Conservation (phyloP, 139 green algal genomes). For the Pseudopediastrum boryanum region DNA sequence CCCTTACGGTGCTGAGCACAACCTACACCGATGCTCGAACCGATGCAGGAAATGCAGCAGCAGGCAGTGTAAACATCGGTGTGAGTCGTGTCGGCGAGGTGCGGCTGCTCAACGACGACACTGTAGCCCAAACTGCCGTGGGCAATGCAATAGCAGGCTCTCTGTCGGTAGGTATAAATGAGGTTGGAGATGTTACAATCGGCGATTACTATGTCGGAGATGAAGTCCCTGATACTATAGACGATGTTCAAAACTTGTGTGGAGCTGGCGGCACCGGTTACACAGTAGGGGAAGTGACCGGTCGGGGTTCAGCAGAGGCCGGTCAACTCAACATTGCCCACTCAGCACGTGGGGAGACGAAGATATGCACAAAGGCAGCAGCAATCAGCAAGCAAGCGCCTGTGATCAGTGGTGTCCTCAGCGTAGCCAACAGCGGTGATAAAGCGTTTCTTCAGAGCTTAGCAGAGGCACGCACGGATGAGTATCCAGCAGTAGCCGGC, state of each 20-base stretch:
- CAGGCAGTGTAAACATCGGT: no score
- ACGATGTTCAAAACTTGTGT: no score
- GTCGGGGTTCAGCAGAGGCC: not conserved
- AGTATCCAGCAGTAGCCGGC: constrained; percentile 15
- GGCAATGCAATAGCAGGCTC: constrained; percentile 1
- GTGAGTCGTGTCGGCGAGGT: no score
- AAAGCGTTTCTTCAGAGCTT: no score
- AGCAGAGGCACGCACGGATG: not conserved
- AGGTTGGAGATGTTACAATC: constrained; percentile 1
- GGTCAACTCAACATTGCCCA: constrained; percentile 21
- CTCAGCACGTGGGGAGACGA: not conserved
- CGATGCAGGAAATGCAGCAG: no score
- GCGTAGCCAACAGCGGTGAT: not conserved
- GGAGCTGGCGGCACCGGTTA: no score
- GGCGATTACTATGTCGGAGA: constrained; percentile 27
- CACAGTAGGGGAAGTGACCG: no score
- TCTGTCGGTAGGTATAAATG: not conserved
- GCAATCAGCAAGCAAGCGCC: constrained; percentile 1
- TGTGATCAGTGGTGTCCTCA: not conserved
- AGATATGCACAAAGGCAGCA: not conserved
- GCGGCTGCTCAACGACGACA: no score
- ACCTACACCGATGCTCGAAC: no score
- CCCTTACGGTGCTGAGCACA: no score
- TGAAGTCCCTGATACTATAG: not conserved
- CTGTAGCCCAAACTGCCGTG: no score